phyloP scores from a whole-genome alignment of 2,329 filamentous ascomycete genomes.

The Botrytis deweyae region DNA sequence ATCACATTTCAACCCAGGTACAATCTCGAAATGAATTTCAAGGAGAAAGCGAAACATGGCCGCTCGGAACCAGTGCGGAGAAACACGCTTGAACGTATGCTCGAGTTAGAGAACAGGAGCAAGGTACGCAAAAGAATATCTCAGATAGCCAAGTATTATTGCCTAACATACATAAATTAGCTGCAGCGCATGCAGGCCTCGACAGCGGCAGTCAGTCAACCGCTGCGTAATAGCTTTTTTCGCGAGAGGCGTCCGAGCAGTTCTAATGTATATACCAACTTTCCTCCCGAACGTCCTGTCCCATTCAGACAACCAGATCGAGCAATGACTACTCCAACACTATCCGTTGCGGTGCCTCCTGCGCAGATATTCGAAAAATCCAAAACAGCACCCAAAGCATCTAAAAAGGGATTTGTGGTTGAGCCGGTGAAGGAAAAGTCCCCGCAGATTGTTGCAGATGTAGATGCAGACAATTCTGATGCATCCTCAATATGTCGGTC shows the following conservation, averaged over 20 bases:
- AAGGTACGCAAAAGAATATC: constrained; percentile 49
- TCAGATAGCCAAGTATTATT: constrained; percentile 31
- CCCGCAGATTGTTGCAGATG: constrained; percentile 24
- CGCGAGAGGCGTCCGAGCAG: constrained; percentile 16
- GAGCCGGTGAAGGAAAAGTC: neutral
- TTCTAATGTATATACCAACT: constrained; percentile 23
- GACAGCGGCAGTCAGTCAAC: constrained; percentile 1
- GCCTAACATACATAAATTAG: constrained; percentile 39
- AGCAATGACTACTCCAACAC: constrained; percentile 32
- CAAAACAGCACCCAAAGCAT: neutral
- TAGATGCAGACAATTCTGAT: constrained; percentile 31
- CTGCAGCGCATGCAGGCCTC: constrained; percentile 42
- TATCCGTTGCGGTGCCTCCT: constrained; percentile 28
- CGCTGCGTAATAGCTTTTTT: constrained; percentile 11
- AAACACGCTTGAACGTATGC: constrained; percentile 53
- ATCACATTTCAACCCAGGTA: constrained; percentile 12
- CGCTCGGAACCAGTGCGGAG: constrained; percentile 25
- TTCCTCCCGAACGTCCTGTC: constrained; percentile 7
- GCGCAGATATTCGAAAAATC: constrained; percentile 5
- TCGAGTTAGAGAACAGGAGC: constrained; percentile 57
- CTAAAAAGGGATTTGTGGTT: neutral
- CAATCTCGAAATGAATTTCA: constrained; percentile 24
- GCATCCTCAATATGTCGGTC: constrained; percentile 55
- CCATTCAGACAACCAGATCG: constrained; percentile 23
- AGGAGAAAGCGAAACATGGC: constrained; percentile 25